A percentile compares a stretch with the other conserved stretches of the same genome.
Conservation (phyloP, 106 monocot genomes). For the Xerophyta viscosa region DNA sequence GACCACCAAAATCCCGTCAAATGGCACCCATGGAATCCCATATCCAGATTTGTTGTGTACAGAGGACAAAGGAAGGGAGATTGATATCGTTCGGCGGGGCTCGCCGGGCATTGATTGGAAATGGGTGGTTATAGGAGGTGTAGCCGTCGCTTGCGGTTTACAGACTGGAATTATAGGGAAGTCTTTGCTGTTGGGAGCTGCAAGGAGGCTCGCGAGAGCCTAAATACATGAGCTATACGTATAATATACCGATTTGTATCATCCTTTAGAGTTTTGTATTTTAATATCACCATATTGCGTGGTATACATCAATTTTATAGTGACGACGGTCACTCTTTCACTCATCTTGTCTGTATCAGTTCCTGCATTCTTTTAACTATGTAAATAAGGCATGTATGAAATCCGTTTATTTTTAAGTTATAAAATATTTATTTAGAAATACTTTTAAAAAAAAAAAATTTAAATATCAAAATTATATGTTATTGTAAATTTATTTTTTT, state of each 20-base stretch:
- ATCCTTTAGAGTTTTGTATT: conserved; percentile 7
- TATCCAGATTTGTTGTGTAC: conserved; percentile 9
- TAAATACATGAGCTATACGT: background rate
- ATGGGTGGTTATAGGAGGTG: conserved; percentile 76
- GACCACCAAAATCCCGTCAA: conserved; percentile 39
- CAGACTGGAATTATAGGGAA: conserved; percentile 61
- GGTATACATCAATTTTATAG: background rate
- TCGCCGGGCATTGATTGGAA: conserved; percentile 66
- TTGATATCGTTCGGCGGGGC: background rate
- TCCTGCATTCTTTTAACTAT: no score
- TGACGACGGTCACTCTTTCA: background rate
- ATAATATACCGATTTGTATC: background rate
- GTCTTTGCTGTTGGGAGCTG: conserved; percentile 56
- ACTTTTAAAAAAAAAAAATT: no score
- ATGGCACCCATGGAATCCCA: background rate
- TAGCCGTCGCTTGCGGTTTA: conserved; percentile 60
- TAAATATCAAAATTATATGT: no score
- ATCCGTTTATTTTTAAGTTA: no score
- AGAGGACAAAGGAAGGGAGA: conserved; percentile 1
- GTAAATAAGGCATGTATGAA: no score
- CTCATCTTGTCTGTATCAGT: no score
- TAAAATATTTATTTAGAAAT: no score
- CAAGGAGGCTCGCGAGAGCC: conserved; percentile 42
- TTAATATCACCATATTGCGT: background rate
- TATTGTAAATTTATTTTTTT: no score